Percentiles rank a stretch among this genome's conserved stretches.
Evolutionary conservation across 1,284 basidiomycete species (phyloP).

Genomic region (Pseudozyma hubeiensis): DNA sequence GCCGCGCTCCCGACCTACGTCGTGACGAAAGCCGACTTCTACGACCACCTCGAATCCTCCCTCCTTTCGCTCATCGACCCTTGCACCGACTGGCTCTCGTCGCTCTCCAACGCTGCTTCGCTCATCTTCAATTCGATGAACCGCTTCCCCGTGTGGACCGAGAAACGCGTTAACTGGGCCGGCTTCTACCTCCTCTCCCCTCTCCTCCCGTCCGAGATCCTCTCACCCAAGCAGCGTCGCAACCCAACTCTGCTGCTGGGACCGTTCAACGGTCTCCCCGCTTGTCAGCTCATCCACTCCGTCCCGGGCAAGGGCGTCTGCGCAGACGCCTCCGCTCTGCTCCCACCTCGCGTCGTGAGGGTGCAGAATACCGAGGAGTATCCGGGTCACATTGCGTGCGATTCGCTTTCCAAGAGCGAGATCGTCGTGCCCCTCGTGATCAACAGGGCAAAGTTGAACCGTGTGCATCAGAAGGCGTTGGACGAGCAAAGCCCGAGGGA

Average conservation of each 20-base stretch:
- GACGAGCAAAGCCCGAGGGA: conserved; percentile 14
- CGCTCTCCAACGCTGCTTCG: conserved; percentile 64
- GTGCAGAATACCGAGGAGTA: conserved; percentile 68
- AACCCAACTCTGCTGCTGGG: conserved; percentile 66
- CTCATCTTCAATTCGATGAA: conserved; percentile 64
- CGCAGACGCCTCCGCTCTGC: conserved; percentile 64
- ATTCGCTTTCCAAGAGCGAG: conserved; percentile 68
- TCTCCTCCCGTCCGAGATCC: conserved; percentile 56
- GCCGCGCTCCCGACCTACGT: conserved; percentile 78
- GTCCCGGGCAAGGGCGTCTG: conserved; percentile 68
- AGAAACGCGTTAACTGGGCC: conserved; percentile 66
- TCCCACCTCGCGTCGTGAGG: conserved; percentile 62
- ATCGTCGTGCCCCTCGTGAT: conserved; percentile 69
- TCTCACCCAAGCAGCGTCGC: conserved; percentile 2
- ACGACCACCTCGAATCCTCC: conserved; percentile 66
- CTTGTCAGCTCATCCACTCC: conserved; percentile 67
- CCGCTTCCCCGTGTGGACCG: conserved; percentile 51
- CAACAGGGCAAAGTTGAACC: conserved; percentile 35
- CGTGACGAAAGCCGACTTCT: conserved; percentile 64
- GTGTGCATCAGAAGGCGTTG: conserved; percentile 28
- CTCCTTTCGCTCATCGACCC: conserved; percentile 62
- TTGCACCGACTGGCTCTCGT: conserved; percentile 61
- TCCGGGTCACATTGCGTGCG: conserved; percentile 70
- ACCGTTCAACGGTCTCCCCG: conserved; percentile 70
- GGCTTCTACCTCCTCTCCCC: conserved; percentile 70